Evolutionary conservation across 176 grass and related monocot species (phyloP).

Genomic region (Aegilops longissima): DNA sequence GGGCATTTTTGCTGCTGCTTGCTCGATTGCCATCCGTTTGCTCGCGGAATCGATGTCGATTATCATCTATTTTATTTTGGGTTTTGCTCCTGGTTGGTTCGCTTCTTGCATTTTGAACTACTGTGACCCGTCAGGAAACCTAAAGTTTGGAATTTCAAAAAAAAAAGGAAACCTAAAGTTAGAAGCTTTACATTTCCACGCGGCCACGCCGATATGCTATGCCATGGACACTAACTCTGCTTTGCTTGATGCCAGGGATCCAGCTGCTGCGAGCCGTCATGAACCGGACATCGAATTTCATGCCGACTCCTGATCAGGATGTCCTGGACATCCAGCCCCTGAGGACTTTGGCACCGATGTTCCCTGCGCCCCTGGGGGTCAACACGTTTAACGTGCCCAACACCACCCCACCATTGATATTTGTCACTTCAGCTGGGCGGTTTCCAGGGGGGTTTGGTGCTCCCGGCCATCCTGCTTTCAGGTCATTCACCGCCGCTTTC

Average conservation of each 20-base stretch:
- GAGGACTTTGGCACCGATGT: slow-evolving; percentile 82
- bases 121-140: background rate
- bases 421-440: slow-evolving; percentile 49
- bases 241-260: slow-evolving; percentile 34
- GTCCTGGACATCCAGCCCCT: slow-evolving; percentile 75
- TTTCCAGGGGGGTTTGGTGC: slow-evolving; percentile 31
- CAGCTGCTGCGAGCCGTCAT: slow-evolving; percentile 28
- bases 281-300: slow-evolving; percentile 30
- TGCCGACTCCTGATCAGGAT: slow-evolving; percentile 51
- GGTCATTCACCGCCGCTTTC: background rate
- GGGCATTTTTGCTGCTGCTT: background rate
- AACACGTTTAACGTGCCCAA: slow-evolving; percentile 49
- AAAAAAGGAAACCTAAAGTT: background rate
- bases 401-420: slow-evolving; percentile 49
- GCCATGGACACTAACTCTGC: background rate
- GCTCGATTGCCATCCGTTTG: background rate
- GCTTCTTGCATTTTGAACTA: background rate
- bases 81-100: background rate
- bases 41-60: background rate
- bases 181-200: background rate
- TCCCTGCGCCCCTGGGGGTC: slow-evolving; percentile 70
- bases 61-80: background rate
- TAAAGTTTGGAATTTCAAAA: background rate
- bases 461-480: slow-evolving; percentile 12
- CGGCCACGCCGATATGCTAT: background rate